Evolutionary conservation across 2,329 filamentous ascomycete species (phyloP).

Genomic region (Curvularia hawaiiensis): DNA sequence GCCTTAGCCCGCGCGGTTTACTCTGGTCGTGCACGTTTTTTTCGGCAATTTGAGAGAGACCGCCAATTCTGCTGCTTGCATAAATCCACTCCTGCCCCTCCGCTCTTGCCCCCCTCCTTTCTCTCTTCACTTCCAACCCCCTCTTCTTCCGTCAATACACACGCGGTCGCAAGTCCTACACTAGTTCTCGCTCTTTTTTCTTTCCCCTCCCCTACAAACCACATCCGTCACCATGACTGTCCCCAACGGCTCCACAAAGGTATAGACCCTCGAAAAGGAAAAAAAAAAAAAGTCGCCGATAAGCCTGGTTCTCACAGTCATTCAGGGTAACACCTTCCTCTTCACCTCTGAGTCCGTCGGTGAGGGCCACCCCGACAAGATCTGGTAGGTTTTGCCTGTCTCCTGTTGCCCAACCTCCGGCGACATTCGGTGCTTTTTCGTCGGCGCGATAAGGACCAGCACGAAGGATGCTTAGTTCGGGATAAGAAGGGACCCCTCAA

Average conservation of each 20-base stretch:
- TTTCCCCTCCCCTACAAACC: conserved; percentile 18
- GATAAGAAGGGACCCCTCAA: background rate
- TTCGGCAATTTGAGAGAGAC: conserved; percentile 33
- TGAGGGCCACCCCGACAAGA: conserved; percentile 84
- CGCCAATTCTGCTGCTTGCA: conserved; percentile 27
- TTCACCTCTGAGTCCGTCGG: conserved; percentile 61
- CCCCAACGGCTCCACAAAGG: conserved; percentile 37
- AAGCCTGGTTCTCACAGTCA: conserved; percentile 21
- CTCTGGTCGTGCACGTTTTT: conserved; percentile 27
- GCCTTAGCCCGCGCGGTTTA: conserved; percentile 11
- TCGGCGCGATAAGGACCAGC: conserved; percentile 3
- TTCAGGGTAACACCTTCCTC: conserved; percentile 47
- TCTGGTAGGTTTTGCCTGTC: conserved; percentile 61
- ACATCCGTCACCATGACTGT: conserved; percentile 33
- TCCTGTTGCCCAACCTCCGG: conserved; percentile 3
- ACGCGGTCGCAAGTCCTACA: conserved; percentile 49
- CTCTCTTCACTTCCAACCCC: conserved; percentile 13
- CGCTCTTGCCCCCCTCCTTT: conserved; percentile 9
- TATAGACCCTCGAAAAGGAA: conserved; percentile 13
- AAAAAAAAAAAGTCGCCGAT: conserved; percentile 2
- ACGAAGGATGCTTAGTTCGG: conserved; percentile 2
- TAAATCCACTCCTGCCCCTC: conserved; percentile 41
- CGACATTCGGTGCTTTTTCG: background rate
- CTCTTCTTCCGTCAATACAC: conserved; percentile 22
- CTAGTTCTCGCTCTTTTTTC: conserved; percentile 29